Conservation (phyloP, 2,329 filamentous ascomycete species). For the Pyrenophora seminiperda region DNA sequence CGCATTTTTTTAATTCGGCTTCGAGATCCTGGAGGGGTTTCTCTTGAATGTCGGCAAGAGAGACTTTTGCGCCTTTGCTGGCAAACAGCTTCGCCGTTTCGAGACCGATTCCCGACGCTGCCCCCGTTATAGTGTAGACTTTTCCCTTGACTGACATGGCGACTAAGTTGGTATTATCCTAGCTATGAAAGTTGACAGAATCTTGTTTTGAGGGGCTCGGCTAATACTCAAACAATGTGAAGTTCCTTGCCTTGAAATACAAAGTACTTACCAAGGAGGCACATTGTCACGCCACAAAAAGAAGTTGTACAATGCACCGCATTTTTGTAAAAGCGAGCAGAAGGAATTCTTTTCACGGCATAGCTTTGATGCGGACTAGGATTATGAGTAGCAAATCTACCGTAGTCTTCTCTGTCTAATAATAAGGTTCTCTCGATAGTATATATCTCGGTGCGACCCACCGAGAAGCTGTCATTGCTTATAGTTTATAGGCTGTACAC, state of each 20-base stretch:
- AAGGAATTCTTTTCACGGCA: conserved; percentile 2
- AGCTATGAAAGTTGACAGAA: no score
- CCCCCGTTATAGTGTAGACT: conserved; percentile 42
- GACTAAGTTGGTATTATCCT: neutral
- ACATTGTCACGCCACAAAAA: neutral
- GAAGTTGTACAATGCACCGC: neutral
- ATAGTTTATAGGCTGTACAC: no score
- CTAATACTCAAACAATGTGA: no score
- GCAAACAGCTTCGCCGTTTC: conserved; percentile 34
- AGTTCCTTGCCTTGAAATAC: no score
- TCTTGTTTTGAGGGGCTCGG: no score
- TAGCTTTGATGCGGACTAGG: neutral
- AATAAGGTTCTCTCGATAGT: no score
- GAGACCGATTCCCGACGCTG: conserved; percentile 40
- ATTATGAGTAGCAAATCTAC: neutral
- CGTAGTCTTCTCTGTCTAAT: no score
- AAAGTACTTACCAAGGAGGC: no score
- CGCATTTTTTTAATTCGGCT: conserved; percentile 22
- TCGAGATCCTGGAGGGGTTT: conserved; percentile 29
- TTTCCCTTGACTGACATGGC: conserved; percentile 35
- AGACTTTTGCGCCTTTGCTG: conserved; percentile 38
- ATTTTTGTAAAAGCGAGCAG: neutral
- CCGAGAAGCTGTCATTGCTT: no score
- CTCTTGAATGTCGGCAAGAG: conserved; percentile 41
- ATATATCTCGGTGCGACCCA: no score